Evolutionary conservation across 257 asterid genomes (phyloP), one percentile per base, ranked within the genome.

Genomic region (Echium plantagineum): DNA sequence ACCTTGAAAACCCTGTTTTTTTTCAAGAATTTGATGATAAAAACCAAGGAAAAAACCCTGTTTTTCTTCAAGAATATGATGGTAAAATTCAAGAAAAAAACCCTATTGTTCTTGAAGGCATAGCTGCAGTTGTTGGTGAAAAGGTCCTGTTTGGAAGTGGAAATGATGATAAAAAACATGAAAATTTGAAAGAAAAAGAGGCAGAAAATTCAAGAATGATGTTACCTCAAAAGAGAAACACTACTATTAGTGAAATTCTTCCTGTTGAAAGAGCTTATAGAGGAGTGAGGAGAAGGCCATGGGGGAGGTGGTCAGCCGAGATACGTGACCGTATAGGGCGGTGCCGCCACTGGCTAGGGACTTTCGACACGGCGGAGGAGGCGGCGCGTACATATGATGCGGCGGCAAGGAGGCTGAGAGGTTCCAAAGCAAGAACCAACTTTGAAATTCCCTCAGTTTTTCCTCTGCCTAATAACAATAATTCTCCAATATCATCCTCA

Each of bases 261-360:
- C 62, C 63, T 7, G 71, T 53, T 72, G 75, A 74, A 38, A 74
- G 61, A 53, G 78, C 68, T 53, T 89, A 85, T 13, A 61, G 97
- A 60, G 96, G 94, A 0, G 96, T 87, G 58, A 65, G 94, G 47
- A 79, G 80, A 78, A 63, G 96, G 89, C 96, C 95, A 7, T 85
- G 96, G 96, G 96, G 95, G 72, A 68, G 94, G 67, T 88, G 86
- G 86, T 88, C 94, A 13, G 96, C 94, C 1, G 96, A 88, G 85
- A 88, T 88, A 24, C 86, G 96, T 9, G 95, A 88, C 79, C 80
- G 95, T 0, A 71, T 88, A 19, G 96, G 95, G 35, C 75, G 95
- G 72, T 88, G 96, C 75, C 82, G 95, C 4, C 96, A 85, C 78
- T 88, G 96, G 95, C 81, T 88, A 0, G 96, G 96, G 1, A 88